Evolutionary conservation across 345 rosid genomes (phyloP), one percentile per base, ranked within the genome.

Genomic region (Mangifera indica): DNA sequence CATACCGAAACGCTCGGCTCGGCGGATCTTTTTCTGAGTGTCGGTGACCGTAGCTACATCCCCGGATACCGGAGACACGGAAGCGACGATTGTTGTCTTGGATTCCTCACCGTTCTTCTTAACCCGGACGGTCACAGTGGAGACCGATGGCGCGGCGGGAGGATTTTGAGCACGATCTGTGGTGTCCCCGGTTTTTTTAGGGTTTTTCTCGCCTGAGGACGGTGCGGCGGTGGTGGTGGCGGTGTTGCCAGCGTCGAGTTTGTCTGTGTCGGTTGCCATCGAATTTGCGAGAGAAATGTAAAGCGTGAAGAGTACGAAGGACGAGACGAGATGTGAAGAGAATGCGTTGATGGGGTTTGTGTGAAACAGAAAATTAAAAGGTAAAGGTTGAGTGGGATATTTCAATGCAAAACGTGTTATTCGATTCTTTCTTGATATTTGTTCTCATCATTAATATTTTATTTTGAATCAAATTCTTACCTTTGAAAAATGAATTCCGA

Each of bases 1-100:
- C 57, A 91, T 77, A 3, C 98, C 99, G 60, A 95, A 95, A 63
- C 99, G 84, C 87, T 95, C 98, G 7, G 99, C 99, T 54, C 99
- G 91, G 25, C 89, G 93, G 58, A 89, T 89, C 89, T 92, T 92
- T 78, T 85, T 92, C 88, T 86, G 87, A 44, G 82, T 73, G 60
- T 85, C 84, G 70, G 86, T 73, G 20, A 76, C 88, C 5, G 82
- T 79, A 42, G 75, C 87, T n/a, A 4, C 32, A 72, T 84, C 69
- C 13, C 66, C 87, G 0, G 76, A 72, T 32, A 37, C 58, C 22
- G 87, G 60, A 67, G 71, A 80, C 69, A 45, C 45, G 2, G 79
- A 8, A 37, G 80, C 18, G 11, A 1, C 75, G 68, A 7, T 9
- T 37, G 45, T 25, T 49, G 46, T 67, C 78, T 84, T 84, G 34